Conservation (phyloP, 805 yeast species). For the Gaillardinia entomophila region DNA sequence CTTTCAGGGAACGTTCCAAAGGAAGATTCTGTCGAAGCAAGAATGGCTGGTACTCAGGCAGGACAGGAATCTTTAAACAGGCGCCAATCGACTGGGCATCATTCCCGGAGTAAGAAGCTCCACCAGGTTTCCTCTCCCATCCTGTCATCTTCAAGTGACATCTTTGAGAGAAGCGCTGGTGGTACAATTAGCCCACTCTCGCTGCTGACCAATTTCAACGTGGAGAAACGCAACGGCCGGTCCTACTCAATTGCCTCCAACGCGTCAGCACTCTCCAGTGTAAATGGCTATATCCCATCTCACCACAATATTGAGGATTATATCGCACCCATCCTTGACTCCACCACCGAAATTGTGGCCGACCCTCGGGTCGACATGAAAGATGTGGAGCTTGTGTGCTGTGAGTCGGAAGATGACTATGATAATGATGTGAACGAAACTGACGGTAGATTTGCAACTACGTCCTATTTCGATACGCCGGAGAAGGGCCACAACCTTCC, state of each 20-base stretch:
- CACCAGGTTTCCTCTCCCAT: no score
- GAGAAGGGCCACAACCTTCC: background rate
- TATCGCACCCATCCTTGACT: conserved; percentile 24
- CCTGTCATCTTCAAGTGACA: conserved; percentile 5
- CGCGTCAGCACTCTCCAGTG: background rate
- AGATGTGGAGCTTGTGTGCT: conserved; percentile 19
- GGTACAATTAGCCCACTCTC: conserved; percentile 1
- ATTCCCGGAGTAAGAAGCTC: no score
- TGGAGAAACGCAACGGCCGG: background rate
- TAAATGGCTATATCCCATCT: background rate
- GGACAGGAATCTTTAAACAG: no score
- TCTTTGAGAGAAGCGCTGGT: conserved; percentile 8
- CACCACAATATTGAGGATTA: conserved; percentile 24
- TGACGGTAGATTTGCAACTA: background rate
- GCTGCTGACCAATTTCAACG: conserved; percentile 1
- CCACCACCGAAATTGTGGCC: conserved; percentile 23
- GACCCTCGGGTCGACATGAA: conserved; percentile 19
- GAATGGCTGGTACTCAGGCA: no score
- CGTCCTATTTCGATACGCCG: background rate
- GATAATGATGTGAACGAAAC: background rate
- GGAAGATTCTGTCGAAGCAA: no score
- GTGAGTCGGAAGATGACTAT: conserved; percentile 7
- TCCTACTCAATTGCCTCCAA: background rate
- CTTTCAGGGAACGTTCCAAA: no score
- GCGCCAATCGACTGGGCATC: no score